These are phyloP conservation scores for Elaeis guineensis DNA, from an alignment of 176 grass and related monocot genomes.

Conservation along the genomic window DNA sequence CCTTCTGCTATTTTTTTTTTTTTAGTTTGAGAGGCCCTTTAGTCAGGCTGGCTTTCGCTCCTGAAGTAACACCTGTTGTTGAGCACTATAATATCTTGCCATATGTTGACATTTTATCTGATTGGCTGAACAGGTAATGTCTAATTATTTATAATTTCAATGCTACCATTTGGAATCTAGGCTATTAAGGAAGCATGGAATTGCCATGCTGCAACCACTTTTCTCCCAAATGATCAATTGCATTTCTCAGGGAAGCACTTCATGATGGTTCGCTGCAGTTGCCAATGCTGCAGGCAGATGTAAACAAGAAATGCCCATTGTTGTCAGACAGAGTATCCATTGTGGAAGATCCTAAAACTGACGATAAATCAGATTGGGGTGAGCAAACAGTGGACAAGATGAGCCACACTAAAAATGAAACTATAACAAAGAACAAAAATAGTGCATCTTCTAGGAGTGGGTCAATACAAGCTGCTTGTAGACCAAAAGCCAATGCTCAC, in stretches of 20 bases:
- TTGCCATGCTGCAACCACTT: no score
- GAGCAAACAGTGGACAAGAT: constrained; percentile 1
- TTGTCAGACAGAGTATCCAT: constrained; percentile 25
- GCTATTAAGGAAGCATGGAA: background rate
- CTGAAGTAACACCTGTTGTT: constrained; percentile 30
- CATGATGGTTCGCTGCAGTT: constrained; percentile 1
- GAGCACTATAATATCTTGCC: constrained; percentile 51
- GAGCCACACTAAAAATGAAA: constrained; percentile 23
- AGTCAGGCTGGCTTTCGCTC: constrained; percentile 12
- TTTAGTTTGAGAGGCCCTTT: constrained; percentile 42
- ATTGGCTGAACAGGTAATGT: constrained; percentile 31
- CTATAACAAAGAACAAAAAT: constrained; percentile 2
- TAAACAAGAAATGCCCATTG: constrained; percentile 9
- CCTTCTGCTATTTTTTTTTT: background rate
- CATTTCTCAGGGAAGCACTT: constrained; percentile 28
- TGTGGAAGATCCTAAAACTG: constrained; percentile 26
- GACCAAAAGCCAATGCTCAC: background rate
- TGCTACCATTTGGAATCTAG: no score
- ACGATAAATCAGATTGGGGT: constrained; percentile 17
- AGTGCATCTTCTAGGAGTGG: no score
- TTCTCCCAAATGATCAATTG: background rate
- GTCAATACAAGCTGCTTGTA: background rate
- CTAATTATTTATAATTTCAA: background rate
- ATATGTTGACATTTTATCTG: constrained; percentile 32
- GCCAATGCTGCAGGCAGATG: constrained; percentile 4